Conservation (phyloP, 106 monocot species). For the Dendrobium catenatum region DNA sequence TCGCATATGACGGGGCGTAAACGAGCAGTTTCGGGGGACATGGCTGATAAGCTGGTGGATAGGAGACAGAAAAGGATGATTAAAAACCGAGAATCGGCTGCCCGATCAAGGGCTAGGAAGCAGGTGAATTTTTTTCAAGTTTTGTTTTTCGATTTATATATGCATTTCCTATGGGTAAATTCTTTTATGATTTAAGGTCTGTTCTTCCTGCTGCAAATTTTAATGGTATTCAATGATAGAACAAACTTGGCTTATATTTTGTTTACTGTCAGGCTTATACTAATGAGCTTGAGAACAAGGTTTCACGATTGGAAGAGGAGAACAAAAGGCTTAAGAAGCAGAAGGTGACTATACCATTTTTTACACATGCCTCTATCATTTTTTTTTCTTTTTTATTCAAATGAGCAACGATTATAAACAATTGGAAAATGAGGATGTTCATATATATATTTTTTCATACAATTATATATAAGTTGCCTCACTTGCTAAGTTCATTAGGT, state of each 20-base stretch:
- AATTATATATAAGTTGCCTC: too few species aligned
- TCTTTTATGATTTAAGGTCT: not conserved
- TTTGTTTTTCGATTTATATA: not conserved
- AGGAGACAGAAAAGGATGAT: constrained; percentile 97
- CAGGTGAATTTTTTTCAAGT: constrained; percentile 37
- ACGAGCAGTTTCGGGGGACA: constrained; percentile 30
- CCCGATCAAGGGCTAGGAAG: constrained; percentile 94
- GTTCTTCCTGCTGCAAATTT: not conserved
- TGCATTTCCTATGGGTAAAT: not conserved
- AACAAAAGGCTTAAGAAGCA: constrained; percentile 78
- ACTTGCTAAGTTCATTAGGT: too few species aligned
- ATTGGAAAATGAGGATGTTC: not conserved
- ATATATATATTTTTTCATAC: too few species aligned
- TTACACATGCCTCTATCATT: not conserved
- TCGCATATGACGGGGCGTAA: constrained; percentile 44
- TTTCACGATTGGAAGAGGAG: constrained; percentile 81
- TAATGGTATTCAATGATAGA: not conserved
- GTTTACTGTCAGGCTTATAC: constrained; percentile 71
- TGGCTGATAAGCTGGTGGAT: constrained; percentile 59
- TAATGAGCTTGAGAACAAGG: constrained; percentile 88
- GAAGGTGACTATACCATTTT: constrained; percentile 37
- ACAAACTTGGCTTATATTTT: not conserved
- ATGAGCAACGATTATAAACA: not conserved
- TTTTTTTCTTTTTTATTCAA: too few species aligned
- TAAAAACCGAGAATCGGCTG: constrained; percentile 93